Evolutionary conservation across 176 grass and related monocot species (phyloP), one percentile per base, ranked within the genome.

Genomic region (Hyparrhenia diplandra): DNA sequence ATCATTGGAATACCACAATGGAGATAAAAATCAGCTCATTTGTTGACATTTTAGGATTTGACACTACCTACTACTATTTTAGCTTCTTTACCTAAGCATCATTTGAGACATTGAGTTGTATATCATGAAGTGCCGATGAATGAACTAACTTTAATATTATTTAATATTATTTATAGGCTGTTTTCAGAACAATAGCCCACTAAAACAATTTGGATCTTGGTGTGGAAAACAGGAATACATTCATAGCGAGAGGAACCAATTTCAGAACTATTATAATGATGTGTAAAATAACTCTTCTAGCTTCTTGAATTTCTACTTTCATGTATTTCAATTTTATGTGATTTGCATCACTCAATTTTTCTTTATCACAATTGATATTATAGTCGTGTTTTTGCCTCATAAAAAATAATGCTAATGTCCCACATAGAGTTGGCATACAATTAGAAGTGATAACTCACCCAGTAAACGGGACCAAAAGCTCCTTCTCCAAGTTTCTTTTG

Each of bases 401-500:
- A 5, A 13, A 42, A 69, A 69, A 25, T 43, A 35, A 8, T 28
- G 68, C 0, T 29, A 71, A 45, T 46, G 3, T 18, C 7, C 8
- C 42, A 46, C 14, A 30, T 47, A n/a, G n/a, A 74, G 31, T 13
- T 54, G 9, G 18, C 12, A 34, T 52, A 54, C 9, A 18, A 3
- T 36, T 57, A n/a, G n/a, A 32, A 32, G 31, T 32, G 2, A 36
- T 43, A 27, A 60, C 74, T 76, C 41, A 76, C 74, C 74, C 0
- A 6, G 36, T 76, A 76, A 61, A 76, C 55, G 12, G 55, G 55
- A 61, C 35, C 74, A 42, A 62, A 62, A 42, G 74, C 74, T 62
- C 74, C 74, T 61, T 76, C 36, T 2, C 74, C 74, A 18, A 76
- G 57, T 62, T 40, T 76, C 13, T 76, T n/a, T 76, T 29, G 23